Evolutionary conservation across 2,329 filamentous ascomycete genomes (phyloP).

Genomic region (Colletotrichum paranaense): DNA sequence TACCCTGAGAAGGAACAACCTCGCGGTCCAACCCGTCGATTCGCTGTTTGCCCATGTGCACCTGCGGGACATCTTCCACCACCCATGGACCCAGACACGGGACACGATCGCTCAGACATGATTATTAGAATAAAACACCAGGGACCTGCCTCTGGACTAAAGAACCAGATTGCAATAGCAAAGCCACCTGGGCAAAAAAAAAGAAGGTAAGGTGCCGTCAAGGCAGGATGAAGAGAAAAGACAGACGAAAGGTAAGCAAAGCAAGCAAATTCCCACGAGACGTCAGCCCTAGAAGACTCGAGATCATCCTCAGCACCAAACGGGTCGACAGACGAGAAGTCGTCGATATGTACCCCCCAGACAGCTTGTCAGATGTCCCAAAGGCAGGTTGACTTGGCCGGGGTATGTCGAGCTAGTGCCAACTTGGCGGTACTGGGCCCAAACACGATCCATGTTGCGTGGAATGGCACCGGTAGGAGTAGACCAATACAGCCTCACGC

Average conservation of each 20-base stretch:
- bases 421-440: slow-evolving; percentile 17
- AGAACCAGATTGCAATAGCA: slow-evolving; percentile 16
- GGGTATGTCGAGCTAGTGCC: slow-evolving; percentile 10
- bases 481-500: slow-evolving; percentile 17
- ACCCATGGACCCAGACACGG: slow-evolving; percentile 44
- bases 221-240: not conserved
- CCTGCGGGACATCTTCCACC: slow-evolving; percentile 40
- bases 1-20: slow-evolving; percentile 48
- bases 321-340: not conserved
- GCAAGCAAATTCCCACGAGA: not conserved
- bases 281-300: slow-evolving; percentile 14
- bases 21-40: slow-evolving; percentile 41
- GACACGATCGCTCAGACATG: slow-evolving; percentile 47
- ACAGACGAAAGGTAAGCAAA: not conserved
- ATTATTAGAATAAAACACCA: slow-evolving; percentile 27
- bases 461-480: not conserved
- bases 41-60: slow-evolving; percentile 8
- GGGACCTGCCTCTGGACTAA: slow-evolving; percentile 27
- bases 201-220: slow-evolving; percentile 13
- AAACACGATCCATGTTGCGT: slow-evolving; percentile 18
- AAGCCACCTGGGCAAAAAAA: slow-evolving; percentile 19
- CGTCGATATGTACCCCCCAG: slow-evolving; percentile 20
- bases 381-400: not conserved
- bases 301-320: not conserved
- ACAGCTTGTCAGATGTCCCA: not conserved